These are phyloP conservation scores for Venturia carpophila DNA, from an alignment of 2,329 filamentous ascomycete species.

Conservation along the genomic window DNA sequence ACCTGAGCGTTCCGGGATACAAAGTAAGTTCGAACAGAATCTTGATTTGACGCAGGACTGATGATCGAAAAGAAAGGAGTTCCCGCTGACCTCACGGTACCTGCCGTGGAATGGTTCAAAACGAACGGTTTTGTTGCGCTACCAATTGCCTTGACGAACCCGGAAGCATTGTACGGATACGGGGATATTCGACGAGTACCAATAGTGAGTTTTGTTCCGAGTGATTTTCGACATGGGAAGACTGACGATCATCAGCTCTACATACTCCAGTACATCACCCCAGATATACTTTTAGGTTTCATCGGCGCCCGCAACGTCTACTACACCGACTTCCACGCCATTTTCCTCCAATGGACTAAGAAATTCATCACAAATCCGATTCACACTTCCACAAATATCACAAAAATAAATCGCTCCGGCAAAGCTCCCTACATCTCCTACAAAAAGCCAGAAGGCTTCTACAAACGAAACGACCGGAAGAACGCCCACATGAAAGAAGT, in stretches of 20 bases:
- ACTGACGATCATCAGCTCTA: slow-evolving; percentile 30
- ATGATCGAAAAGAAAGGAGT: slow-evolving; percentile 29
- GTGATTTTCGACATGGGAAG: background rate
- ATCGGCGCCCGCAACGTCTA: slow-evolving; percentile 31
- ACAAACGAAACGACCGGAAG: background rate
- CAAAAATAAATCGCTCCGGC: slow-evolving; percentile 24
- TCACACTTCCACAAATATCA: slow-evolving; percentile 28
- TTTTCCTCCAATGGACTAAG: slow-evolving; percentile 29
- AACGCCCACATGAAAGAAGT: background rate
- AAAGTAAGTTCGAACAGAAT: slow-evolving; percentile 26
- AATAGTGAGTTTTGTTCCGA: slow-evolving; percentile 28
- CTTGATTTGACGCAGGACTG: slow-evolving; percentile 22
- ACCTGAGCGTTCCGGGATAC: slow-evolving; percentile 29
- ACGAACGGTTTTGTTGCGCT: slow-evolving; percentile 32
- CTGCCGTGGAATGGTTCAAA: slow-evolving; percentile 30
- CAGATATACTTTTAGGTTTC: slow-evolving; percentile 32
- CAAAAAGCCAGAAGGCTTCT: background rate
- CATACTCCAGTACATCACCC: slow-evolving; percentile 33
- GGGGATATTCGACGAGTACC: slow-evolving; percentile 32
- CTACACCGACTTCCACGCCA: slow-evolving; percentile 33
- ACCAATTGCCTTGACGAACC: slow-evolving; percentile 29
- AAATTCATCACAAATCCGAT: slow-evolving; percentile 28
- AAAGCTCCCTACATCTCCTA: background rate
- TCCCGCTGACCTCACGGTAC: slow-evolving; percentile 29
- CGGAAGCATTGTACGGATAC: slow-evolving; percentile 32